Conservation (phyloP, 208 protist species). For the Vickermania spadyakhi region DNA sequence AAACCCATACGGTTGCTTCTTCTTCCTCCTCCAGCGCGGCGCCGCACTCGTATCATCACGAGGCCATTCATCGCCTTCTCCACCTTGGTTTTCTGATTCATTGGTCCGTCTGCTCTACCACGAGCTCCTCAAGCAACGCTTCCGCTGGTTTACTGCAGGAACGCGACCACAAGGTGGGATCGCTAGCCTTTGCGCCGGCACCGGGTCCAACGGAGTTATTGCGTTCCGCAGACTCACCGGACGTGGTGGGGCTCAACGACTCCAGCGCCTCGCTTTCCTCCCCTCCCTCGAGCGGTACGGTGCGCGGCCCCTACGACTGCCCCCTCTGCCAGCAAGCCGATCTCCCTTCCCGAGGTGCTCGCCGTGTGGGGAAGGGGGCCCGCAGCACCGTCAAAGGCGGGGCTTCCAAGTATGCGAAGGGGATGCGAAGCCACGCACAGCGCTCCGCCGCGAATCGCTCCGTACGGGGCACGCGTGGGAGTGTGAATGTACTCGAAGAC, state of each 20-base stretch:
- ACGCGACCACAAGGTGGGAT: not conserved
- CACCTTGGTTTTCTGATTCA: conserved; percentile 7
- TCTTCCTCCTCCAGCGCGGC: not conserved
- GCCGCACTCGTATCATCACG: conserved; percentile 6
- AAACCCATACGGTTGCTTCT: too few species aligned
- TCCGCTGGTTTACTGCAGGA: too few species aligned
- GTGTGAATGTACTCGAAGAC: too few species aligned
- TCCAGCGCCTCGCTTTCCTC: not conserved
- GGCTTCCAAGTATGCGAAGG: not conserved
- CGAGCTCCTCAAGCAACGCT: not conserved
- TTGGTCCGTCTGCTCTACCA: not conserved
- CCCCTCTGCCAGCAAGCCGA: not conserved
- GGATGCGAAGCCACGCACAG: not conserved
- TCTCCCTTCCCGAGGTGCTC: not conserved
- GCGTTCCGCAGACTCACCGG: not conserved
- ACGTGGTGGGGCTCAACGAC: not conserved
- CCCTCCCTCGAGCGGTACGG: not conserved
- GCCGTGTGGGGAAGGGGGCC: not conserved
- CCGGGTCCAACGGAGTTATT: not conserved
- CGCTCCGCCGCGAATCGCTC: not conserved
- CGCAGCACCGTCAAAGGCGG: not conserved
- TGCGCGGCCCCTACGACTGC: not conserved
- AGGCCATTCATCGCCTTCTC: conserved; percentile 7
- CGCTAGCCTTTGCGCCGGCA: not conserved
- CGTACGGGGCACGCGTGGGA: not conserved